Evolutionary conservation across 2,329 filamentous ascomycete species (phyloP).

Genomic region (Emmonsiellopsis sp.): DNA sequence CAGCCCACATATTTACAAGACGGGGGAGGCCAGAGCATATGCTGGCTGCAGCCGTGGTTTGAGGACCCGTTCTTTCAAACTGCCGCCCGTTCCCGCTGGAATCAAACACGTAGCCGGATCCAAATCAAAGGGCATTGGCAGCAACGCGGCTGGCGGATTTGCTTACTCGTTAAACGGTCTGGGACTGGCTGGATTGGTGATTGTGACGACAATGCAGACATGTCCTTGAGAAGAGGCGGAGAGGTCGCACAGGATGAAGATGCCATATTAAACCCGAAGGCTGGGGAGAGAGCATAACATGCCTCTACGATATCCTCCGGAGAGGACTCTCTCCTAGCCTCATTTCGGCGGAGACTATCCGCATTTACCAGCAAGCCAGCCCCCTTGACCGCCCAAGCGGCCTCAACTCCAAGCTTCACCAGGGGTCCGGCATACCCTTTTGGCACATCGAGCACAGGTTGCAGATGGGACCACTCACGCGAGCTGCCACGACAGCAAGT

Average conservation of each 20-base stretch:
- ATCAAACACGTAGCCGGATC: background rate
- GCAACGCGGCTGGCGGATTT: background rate
- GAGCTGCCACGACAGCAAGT: conserved; percentile 10
- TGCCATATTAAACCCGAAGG: too few relatives aligned
- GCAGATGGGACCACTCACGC: conserved; percentile 4
- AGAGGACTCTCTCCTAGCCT: too few relatives aligned
- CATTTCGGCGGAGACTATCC: too few relatives aligned
- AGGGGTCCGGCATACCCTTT: background rate
- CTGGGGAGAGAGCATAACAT: too few relatives aligned
- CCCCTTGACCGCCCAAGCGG: background rate
- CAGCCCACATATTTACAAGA: background rate
- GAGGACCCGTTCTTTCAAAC: background rate
- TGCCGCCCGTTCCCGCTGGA: background rate
- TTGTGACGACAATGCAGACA: too few relatives aligned
- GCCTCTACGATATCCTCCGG: too few relatives aligned
- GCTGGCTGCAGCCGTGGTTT: background rate
- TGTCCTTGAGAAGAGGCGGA: too few relatives aligned
- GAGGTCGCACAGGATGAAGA: too few relatives aligned
- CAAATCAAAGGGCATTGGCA: background rate
- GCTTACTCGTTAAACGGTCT: too few relatives aligned
- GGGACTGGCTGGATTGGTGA: background rate
- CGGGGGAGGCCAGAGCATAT: background rate
- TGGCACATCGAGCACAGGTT: background rate
- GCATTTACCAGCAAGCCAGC: background rate
- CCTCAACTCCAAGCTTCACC: background rate